Evolutionary conservation across 768 basidiomycete genomes (phyloP).

Genomic region (Panus rudis): DNA sequence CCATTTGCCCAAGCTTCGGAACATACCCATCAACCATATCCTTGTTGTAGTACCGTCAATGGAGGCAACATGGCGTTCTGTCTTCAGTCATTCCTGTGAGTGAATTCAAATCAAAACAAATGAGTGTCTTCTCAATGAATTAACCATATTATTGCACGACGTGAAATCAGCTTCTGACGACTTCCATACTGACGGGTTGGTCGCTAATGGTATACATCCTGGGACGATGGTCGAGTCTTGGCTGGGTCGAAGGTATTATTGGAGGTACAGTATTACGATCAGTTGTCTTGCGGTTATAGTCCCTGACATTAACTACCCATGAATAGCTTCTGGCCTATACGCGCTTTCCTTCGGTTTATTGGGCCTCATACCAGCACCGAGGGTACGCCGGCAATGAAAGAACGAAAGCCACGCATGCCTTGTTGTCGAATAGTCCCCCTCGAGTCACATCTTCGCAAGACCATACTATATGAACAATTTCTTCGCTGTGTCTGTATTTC

Average conservation of each 20-base stretch:
- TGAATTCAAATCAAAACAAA: not conserved
- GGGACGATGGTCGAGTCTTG: conserved; percentile 60
- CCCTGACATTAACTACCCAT: not conserved
- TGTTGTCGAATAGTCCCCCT: no score
- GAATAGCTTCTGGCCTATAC: conserved; percentile 60
- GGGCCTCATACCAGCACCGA: conserved; percentile 64
- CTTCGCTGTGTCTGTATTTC: no score
- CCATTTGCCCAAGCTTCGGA: not conserved
- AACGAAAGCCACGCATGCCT: no score
- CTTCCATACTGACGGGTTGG: conserved; percentile 67
- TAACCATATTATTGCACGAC: not conserved
- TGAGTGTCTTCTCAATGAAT: not conserved
- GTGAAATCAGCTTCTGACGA: conserved; percentile 40
- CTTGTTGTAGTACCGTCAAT: conserved; percentile 53
- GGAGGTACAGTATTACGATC: conserved; percentile 41
- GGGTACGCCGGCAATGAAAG: conserved; percentile 33
- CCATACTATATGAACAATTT: no score
- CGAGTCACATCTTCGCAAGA: no score
- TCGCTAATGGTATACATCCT: conserved; percentile 52
- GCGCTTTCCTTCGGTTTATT: conserved; percentile 67
- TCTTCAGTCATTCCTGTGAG: conserved; percentile 59
- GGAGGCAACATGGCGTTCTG: conserved; percentile 64
- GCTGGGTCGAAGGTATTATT: conserved; percentile 54
- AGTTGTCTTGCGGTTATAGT: not conserved
- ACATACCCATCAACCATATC: not conserved